phyloP scores from a whole-genome alignment of 306 rosid species.

The Hippophae tibetana region DNA sequence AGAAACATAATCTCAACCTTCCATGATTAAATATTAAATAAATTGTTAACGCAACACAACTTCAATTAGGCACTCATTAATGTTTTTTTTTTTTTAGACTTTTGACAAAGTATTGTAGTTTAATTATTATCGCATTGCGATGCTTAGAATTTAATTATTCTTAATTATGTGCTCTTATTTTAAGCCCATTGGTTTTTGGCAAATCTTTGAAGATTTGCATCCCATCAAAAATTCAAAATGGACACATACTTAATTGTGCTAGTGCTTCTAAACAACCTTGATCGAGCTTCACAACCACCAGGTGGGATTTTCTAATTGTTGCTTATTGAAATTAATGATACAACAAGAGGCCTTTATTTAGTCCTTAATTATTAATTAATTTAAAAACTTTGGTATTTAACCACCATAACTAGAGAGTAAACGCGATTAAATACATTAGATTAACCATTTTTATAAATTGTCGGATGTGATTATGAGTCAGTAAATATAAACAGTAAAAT shows the following conservation, averaged over 20 bases:
- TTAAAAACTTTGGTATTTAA: too few relatives aligned
- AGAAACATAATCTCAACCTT: constrained; percentile 13
- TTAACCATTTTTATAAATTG: too few relatives aligned
- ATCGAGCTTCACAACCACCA: too few relatives aligned
- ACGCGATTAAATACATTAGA: too few relatives aligned
- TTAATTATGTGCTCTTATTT: neutral
- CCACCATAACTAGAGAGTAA: fast-evolving
- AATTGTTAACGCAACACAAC: constrained; percentile 9
- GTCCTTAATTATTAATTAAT: too few relatives aligned
- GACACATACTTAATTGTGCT: neutral
- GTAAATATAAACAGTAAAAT: too few relatives aligned
- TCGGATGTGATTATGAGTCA: too few relatives aligned
- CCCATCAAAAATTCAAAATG: neutral
- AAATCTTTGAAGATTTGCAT: constrained; percentile 1
- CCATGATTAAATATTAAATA: constrained; percentile 9
- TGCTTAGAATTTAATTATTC: constrained; percentile 2
- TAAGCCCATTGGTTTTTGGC: constrained; percentile 1
- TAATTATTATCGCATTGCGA: constrained; percentile 11
- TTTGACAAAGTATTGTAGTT: neutral
- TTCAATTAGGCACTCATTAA: constrained; percentile 16
- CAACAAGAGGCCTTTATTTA: too few relatives aligned
- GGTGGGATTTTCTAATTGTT: too few relatives aligned
- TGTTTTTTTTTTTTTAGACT: neutral
- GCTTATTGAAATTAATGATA: too few relatives aligned
- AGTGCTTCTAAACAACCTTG: neutral